Evolutionary conservation across 805 yeast genomes (phyloP), one percentile per base, ranked within the genome.

Genomic region (Metschnikowia santaceciliae): DNA sequence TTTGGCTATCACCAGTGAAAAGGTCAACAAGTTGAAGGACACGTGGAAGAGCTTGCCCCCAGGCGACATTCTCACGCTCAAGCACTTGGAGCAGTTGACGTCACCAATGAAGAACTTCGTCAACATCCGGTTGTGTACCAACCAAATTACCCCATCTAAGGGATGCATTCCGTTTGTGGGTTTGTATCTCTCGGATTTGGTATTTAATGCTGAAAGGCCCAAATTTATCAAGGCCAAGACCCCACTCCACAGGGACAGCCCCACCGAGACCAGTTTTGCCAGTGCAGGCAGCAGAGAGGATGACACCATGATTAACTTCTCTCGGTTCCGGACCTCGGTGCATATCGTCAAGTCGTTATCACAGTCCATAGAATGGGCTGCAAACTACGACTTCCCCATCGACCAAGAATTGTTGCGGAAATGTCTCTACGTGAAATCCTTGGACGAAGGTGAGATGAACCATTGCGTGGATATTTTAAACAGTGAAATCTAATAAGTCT

Each of bases 111-210:
- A 79, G 59, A 89, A 91, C 68, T 92, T 88, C 64, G 66, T 77
- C 46, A 78, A 79, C 48, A 76, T 92, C 53, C 76, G 97, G 56
- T 64, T 76, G 37, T 83, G 82, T 52, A 75, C 89, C 53, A 79
- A 79, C 51, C 81, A 78, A 38, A 72, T 86, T 45, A 77, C 77
- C 50, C 82, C 85, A 20, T 73, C 84, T 4, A 74, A 73, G 51
- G 98, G 98, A 2, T 84, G 95, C 58, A 82, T 92, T 47, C 98
- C 99, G 20, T 92, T 91, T 65, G 80, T 91, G 48, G 97, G 96
- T 0, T 74, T 92, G 32, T 90, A 89, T 60, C 66, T 92, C 42
- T 84, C 91, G 3, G 98, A 92, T 64, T 74, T 92, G 59, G 81
- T 88, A 0, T 81, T 86, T 61, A 90, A 89, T 64, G 79, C 84